Base-by-base conservation (phyloP, 257 asterid species). In the Lithospermum erythrorhizon region DNA sequence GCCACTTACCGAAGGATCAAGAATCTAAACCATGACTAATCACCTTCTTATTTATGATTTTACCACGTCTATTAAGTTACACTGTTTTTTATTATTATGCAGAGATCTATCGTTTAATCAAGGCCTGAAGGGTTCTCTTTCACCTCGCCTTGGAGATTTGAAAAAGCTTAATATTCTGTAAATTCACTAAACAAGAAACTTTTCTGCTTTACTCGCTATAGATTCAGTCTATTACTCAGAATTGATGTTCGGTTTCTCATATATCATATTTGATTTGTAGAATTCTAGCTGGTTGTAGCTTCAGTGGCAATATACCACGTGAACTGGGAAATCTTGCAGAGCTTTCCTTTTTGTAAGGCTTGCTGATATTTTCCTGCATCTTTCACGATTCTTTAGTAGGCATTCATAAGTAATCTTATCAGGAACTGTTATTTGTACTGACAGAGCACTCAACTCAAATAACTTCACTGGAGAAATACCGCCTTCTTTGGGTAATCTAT, bases 201-300 rank as follows among this genome's bases (percentile, higher is more conserved):
- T 35, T n/a, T 51, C 56, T 45, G 18, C 58, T 18, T 9, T 20
- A 62, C 32, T 25, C 37, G 32, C 19, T 29, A 9, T 20, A 20
- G 18, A 30, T 59, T 58, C 6, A 20, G 51, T 54, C 59, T 30
- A 45, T 32, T 21, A 5, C 13, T 14, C 15, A 32, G 19, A 17
- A 7, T 4, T 23, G 53, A n/a, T 19, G 32, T 15, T 16, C 41
- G 5, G 22, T 47, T 24, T 55, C 11, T 30, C 48, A 24, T 24
- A 10, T 11, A 21, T 30, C 21, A 37, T 41, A 0, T 71, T 21
- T 69, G 49, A 32, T 54, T 63, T 65, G 63, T 88, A 91, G 98
- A 72, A 91, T 91, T 72, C 79, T 91, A 13, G 96, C 98, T 22
- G 98, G 98, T 61, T 91, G 98, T 66, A 65, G 95, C 79, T 88